Evolutionary conservation across 805 yeast genomes (phyloP), one percentile per base, ranked within the genome.

Genomic region (Metahyphopichia silvanorum): DNA sequence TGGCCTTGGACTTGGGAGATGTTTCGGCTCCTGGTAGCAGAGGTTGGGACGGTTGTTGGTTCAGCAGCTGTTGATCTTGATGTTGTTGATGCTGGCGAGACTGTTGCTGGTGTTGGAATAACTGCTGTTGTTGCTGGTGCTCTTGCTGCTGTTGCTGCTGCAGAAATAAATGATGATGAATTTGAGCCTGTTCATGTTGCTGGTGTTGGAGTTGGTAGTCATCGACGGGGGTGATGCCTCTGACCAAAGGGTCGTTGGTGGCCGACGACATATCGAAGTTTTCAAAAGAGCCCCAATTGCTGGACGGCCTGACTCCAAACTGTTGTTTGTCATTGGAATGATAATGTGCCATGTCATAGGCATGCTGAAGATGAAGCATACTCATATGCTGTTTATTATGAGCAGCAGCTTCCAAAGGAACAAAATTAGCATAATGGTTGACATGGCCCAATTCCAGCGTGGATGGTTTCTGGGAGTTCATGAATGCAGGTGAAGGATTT

Each of bases 391-490:
- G 39, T 19, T 35, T 37, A 21, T 41, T 35, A 21, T 40, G 47
- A 12, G 34, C 16, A 17, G 16, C 30, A 16, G 42, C 42, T 16
- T 50, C 61, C 11, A 47, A 39, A 4, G 60, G 51, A 9, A 56
- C 31, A 32, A 47, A 51, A 27, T 47, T 50, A 7, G 56, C 52
- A 33, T 54, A 57, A 38, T 57, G 64, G 41, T 42, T 54, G 16
- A 45, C 36, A 37, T 51, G 57, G 12, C 42, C 42, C 25, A 17
- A 16, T 19, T 16, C n/a, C n/a, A n/a, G n/a, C n/a, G 39, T 24
- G 27, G 39, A 19, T 29, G 43, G 14, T 7, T 8, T 24, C 9
- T 27, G 16, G 35, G 35, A 38, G 21, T 34, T 38, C 27, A 29
- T 32, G 17, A 28, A 36, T 11, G 36, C 15, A n/a, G 32, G 15